Conservation (phyloP, 176 grass and related monocot genomes). For the Eleusine coracana region DNA sequence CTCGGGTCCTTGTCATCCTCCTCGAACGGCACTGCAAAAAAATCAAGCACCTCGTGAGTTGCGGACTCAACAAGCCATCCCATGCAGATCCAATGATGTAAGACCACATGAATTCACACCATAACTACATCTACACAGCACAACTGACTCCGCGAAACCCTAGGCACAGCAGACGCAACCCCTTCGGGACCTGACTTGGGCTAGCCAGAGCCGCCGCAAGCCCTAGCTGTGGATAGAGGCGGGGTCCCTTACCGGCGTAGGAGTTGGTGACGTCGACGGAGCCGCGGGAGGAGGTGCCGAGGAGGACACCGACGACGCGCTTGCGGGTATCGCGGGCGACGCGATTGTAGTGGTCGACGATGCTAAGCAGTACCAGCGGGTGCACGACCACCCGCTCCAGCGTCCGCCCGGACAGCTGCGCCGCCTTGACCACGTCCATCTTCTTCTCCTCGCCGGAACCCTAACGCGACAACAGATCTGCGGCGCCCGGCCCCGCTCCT, state of each 20-base stretch:
- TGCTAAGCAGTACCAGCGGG: constrained; percentile 92
- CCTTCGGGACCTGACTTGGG: background rate
- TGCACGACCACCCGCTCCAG: constrained; percentile 93
- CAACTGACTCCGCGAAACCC: constrained; percentile 11
- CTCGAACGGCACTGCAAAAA: constrained; percentile 83
- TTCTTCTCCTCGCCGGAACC: constrained; percentile 21
- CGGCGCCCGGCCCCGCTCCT: background rate
- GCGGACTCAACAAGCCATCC: background rate
- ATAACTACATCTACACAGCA: constrained; percentile 2
- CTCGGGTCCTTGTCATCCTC: constrained; percentile 95
- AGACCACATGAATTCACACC: background rate
- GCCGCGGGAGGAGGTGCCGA: constrained; percentile 75
- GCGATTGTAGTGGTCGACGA: constrained; percentile 99
- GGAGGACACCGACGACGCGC: constrained; percentile 94
- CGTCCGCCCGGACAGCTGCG: constrained; percentile 82
- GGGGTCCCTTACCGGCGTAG: constrained; percentile 69
- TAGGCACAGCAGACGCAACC: background rate
- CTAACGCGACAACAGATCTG: constrained; percentile 38
- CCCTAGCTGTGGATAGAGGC: constrained; percentile 5
- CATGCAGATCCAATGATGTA: constrained; percentile 34
- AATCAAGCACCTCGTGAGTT: constrained; percentile 1
- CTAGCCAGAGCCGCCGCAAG: background rate
- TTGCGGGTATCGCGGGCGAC: constrained; percentile 91
- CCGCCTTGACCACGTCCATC: constrained; percentile 95
- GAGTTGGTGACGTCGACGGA: constrained; percentile 92